Evolutionary conservation across 768 basidiomycete species (phyloP), one percentile per base, ranked within the genome.

Genomic region (Xanthoconium purpureum): DNA sequence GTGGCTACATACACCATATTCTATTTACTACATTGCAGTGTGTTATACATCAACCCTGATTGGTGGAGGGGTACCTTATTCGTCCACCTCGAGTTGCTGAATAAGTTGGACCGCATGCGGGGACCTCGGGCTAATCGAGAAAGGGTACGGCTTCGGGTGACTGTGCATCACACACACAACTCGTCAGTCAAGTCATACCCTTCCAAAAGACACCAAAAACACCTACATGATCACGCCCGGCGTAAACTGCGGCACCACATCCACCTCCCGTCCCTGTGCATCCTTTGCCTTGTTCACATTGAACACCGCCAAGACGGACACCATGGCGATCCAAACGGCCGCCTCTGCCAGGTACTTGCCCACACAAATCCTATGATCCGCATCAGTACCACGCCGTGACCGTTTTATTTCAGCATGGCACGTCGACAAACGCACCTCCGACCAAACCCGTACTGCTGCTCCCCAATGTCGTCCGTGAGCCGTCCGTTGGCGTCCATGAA

Each of bases 281-380:
- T 76, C 72, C 20, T 66, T 59, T 2, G 70, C 70, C 50, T 75
- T 73, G 29, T 50, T 56, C 13, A 71, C 51, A 18, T 65, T 33
- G 54, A 76, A 70, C 6, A 65, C 59, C 0, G 65, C 52, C 50
- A 74, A 50, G 11, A 67, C 50, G 39, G 63, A 66, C 17, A 62
- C 66, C 48, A 66, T 69, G 6, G 62, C 62, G 17, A 68, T 63
- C 62, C 66, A 66, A 7, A 67, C 61, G 52, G 62, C 63, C 0
- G 64, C 55, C 32, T 71, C 64, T 0, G 68, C 67, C 9, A 70
- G 63, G n/a, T 66, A 61, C 36, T 63, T 62, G 6, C 64, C 65
- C 10, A 69, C 61, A n/a, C 68, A 71, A 3, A 63, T 63, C 54
- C 66, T 65, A 42, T 44, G 9, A 8, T 8, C 12, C 33, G 33